Base-by-base conservation (phyloP, 176 grass and related monocot species). In the Aegilops umbellulata region DNA sequence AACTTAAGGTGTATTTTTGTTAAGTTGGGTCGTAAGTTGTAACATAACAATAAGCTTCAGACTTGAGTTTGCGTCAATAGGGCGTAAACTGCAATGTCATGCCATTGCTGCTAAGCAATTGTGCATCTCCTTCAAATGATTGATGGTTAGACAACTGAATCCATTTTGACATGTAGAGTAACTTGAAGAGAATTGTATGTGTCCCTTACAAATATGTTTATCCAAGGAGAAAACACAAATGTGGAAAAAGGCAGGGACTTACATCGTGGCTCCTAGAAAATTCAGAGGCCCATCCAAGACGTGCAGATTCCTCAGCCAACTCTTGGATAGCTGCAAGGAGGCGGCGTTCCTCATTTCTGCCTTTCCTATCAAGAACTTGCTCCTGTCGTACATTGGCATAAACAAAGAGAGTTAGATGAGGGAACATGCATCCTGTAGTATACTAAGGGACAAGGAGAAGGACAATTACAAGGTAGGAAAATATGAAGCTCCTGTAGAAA, bases 401-500 rank as follows among this genome's bases (percentile, higher is more conserved):
- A 74, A 88, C 6, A 31, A 65, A 53, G 12, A 17, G 55, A 53
- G 31, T 84, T 84, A 84, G 29, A 41, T 69, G 41, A 66, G 44
- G n/a, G 31, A 65, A 66, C 13, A 53, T 58, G 22, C 13, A 80
- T 89, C 16, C 34, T 80, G 49, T 53, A 53, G 16, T 53, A 58
- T 84, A 61, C 17, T 27, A 88, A 80, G 15, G 30, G 84, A 57
- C 27, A 68, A 8, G 10, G n/a, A 35, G 30, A 23, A 57, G 57
- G 25, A 74, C 17, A 89, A 8, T 55, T 83, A 89, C 87, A 4
- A 89, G 81, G 81, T 89, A 89, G 12, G 67, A 84, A 84, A 84
- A 84, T 84, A 89, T 80, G 76, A 84, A 89, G 76, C 87, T 84
- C 67, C 87, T 55, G 32, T 89, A 80, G 76, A 89, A 89, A 84